phyloP scores from a whole-genome alignment of 2,329 filamentous ascomycete species.

The Trichoderma koningii region DNA sequence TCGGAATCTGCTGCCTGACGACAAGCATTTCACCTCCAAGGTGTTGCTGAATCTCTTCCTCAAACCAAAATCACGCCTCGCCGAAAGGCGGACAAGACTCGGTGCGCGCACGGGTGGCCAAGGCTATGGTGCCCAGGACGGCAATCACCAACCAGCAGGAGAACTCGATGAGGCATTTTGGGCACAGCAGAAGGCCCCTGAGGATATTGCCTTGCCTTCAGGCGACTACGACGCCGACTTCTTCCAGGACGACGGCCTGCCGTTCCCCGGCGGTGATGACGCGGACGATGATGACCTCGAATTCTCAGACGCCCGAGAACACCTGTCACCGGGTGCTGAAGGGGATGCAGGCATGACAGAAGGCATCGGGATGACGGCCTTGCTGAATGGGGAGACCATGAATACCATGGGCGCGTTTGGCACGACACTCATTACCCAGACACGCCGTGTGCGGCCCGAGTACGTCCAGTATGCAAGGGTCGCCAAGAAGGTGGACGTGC shows the following conservation, averaged over 20 bases:
- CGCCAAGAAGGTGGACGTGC: constrained; percentile 71
- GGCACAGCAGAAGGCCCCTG: constrained; percentile 71
- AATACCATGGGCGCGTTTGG: constrained; percentile 57
- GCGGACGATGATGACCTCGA: constrained; percentile 69
- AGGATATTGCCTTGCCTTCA: constrained; percentile 59
- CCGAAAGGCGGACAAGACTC: constrained; percentile 60
- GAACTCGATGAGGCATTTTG: constrained; percentile 97
- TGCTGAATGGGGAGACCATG: constrained; percentile 53
- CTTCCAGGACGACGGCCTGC: constrained; percentile 85
- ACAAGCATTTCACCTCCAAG: constrained; percentile 97
- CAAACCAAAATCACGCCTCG: constrained; percentile 87
- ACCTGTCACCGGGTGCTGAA: constrained; percentile 69
- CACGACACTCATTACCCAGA: constrained; percentile 68
- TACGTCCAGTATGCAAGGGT: constrained; percentile 71
- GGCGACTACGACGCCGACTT: constrained; percentile 97
- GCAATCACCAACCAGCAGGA: constrained; percentile 61
- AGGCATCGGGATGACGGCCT: constrained; percentile 52
- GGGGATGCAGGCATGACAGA: constrained; percentile 50
- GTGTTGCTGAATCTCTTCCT: constrained; percentile 88
- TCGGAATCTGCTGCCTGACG: constrained; percentile 89
- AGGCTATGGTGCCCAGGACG: constrained; percentile 48
- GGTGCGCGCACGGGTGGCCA: constrained; percentile 45
- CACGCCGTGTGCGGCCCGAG: constrained; percentile 63
- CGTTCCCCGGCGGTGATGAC: constrained; percentile 62
- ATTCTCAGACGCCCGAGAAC: constrained; percentile 79